phyloP scores from a whole-genome alignment of 495 filamentous ascomycete genomes.

The Astrocystis sublimbata region DNA sequence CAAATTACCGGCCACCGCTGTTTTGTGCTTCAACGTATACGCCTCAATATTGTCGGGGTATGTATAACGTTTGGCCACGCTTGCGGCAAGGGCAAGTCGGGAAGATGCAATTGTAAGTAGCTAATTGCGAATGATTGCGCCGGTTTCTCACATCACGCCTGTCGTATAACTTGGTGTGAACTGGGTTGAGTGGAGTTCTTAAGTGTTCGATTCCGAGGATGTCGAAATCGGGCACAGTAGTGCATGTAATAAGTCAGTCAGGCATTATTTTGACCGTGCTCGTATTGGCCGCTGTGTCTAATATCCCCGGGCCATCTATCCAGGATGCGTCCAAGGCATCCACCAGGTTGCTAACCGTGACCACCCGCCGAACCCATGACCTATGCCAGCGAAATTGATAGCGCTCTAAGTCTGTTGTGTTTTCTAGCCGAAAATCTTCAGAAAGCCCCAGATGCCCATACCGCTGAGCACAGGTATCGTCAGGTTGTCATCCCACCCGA shows the following conservation, averaged over 20 bases:
- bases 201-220: background rate
- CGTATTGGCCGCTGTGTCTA: background rate
- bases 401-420: constrained; percentile 16
- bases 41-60: background rate
- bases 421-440: constrained; percentile 79
- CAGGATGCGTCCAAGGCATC: background rate
- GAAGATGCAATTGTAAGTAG: background rate
- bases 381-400: constrained; percentile 4
- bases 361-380: constrained; percentile 2
- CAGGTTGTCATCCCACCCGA: constrained; percentile 94
- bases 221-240: background rate
- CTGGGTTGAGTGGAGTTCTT: constrained; percentile 5
- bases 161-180: background rate
- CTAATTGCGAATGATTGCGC: background rate
- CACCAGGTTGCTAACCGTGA: background rate
- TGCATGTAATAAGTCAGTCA: constrained; percentile 2
- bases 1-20: background rate
- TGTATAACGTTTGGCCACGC: constrained; percentile 1
- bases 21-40: background rate
- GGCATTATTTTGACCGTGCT: constrained; percentile 13
- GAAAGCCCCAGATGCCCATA: constrained; percentile 86
- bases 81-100: constrained; percentile 1
- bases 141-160: background rate
- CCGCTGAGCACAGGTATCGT: constrained; percentile 93
- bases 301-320: background rate